Conservation (phyloP, 768 basidiomycete species). For the Tulasnella sp. region DNA sequence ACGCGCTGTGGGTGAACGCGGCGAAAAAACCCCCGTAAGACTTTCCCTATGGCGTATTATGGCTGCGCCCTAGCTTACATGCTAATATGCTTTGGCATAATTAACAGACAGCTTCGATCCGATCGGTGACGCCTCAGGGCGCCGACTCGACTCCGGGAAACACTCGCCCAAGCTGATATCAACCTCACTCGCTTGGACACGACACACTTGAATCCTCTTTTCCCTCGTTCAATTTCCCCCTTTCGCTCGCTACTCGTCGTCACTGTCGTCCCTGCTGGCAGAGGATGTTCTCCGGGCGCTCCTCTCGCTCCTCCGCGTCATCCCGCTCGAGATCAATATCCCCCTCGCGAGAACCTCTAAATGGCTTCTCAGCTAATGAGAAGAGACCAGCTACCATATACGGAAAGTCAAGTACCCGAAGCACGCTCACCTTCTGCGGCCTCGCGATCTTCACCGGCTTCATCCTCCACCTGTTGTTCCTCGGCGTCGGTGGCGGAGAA, state of each 20-base stretch:
- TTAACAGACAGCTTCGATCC: neutral
- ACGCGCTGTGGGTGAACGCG: neutral
- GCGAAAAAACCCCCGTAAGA: neutral
- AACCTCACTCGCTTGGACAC: too few species aligned
- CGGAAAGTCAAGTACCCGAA: neutral
- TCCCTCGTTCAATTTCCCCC: too few species aligned
- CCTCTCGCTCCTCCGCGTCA: neutral
- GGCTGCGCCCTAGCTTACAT: neutral
- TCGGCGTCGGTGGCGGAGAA: conserved; percentile 5
- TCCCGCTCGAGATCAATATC: neutral
- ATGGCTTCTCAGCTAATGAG: neutral
- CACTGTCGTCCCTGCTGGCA: neutral
- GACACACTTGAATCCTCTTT: too few species aligned
- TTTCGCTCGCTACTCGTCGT: neutral
- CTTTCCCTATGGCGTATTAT: neutral
- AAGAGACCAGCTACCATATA: neutral
- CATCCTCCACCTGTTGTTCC: conserved; percentile 22
- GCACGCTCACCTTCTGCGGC: conserved; percentile 19
- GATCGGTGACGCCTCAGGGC: neutral
- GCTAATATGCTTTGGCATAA: neutral
- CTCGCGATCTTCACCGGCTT: conserved; percentile 21
- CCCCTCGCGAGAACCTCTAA: neutral
- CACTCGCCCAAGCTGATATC: too few species aligned
- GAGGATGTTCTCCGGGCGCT: neutral
- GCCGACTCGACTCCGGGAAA: too few species aligned